These are phyloP conservation scores for Rutstroemia sydowiana DNA, from an alignment of 2,329 filamentous ascomycete species.

Conservation along the genomic window DNA sequence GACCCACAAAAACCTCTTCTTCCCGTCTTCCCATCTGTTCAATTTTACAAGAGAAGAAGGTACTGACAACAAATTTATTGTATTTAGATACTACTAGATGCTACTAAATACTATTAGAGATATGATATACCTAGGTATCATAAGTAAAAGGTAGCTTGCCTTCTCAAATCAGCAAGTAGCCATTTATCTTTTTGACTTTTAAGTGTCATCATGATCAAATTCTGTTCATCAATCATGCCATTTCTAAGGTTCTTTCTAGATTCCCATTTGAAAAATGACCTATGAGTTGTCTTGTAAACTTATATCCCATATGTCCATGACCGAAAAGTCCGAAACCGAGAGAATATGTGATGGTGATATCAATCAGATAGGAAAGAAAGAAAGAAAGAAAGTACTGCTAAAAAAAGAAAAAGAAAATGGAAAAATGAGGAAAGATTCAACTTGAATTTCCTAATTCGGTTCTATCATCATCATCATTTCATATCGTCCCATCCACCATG, in stretches of 20 bases:
- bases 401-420: too few species aligned
- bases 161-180: not conserved
- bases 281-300: too few species aligned
- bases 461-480: not conserved
- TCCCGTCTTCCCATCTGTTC: too few species aligned
- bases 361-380: not conserved
- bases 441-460: not conserved
- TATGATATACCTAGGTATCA: too few species aligned
- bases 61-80: not conserved
- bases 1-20: not conserved
- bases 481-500: not conserved
- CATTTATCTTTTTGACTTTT: not conserved
- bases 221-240: too few species aligned
- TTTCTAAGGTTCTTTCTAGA: too few species aligned
- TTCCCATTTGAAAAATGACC: too few species aligned
- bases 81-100: not conserved
- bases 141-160: not conserved
- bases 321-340: too few species aligned
- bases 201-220: not conserved
- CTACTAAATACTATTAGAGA: not conserved
- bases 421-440: not conserved
- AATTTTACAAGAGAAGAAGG: not conserved
- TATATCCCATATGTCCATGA: too few species aligned
- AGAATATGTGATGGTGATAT: too few species aligned
- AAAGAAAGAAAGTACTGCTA: not conserved